Percentiles rank a stretch among this genome's conserved stretches.
Conservation (phyloP, 495 filamentous ascomycete genomes). For the Tuber melanosporum region DNA sequence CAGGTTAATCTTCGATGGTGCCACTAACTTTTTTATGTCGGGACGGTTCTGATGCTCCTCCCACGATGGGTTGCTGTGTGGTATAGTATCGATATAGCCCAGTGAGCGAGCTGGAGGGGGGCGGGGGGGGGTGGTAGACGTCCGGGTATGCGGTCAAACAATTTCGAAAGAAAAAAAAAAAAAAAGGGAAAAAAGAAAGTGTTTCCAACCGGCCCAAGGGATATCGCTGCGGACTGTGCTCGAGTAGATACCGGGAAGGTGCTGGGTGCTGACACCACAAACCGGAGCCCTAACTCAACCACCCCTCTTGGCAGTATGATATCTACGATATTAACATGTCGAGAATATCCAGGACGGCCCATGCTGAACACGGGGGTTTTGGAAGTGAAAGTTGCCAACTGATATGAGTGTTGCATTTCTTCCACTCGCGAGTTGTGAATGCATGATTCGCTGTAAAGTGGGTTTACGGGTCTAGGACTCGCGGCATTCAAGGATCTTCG, state of each 20-base stretch:
- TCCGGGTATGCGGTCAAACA: background rate
- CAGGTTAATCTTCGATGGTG: slow-evolving; percentile 1
- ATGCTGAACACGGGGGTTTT: background rate
- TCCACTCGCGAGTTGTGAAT: background rate
- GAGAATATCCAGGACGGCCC: background rate
- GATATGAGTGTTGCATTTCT: background rate
- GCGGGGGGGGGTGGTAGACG: background rate
- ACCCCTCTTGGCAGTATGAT: background rate
- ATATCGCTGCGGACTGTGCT: background rate
- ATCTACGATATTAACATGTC: background rate
- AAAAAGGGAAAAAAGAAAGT: background rate
- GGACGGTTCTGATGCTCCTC: background rate
- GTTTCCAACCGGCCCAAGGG: background rate
- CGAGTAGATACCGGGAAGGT: background rate
- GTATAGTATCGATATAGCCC: background rate
- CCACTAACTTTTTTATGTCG: background rate
- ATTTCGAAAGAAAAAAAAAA: background rate
- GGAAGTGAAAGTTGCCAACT: background rate
- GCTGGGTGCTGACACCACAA: background rate
- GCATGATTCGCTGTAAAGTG: background rate
- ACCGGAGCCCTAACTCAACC: background rate
- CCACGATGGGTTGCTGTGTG: background rate
- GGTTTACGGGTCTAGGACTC: background rate
- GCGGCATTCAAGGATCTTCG: background rate
- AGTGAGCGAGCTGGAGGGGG: background rate